phyloP scores from a whole-genome alignment of 1,139 yeast species.

The Taiozyma sp. region DNA sequence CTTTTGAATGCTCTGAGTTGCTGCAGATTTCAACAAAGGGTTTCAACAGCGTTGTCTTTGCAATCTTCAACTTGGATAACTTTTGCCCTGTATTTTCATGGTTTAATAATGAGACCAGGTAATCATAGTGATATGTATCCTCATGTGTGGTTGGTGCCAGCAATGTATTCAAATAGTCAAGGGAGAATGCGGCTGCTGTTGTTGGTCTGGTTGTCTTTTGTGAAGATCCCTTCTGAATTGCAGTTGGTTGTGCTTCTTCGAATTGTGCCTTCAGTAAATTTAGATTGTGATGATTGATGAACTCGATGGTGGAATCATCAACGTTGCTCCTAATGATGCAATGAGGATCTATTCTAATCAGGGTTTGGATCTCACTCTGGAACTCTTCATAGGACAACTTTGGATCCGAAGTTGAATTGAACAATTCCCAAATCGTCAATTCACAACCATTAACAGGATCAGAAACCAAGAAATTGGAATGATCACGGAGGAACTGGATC shows the following conservation, averaged over 20 bases:
- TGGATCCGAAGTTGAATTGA: slow-evolving; percentile 3
- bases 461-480: slow-evolving; percentile 7
- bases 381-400: slow-evolving; percentile 5
- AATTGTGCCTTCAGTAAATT: slow-evolving; percentile 5
- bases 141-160: slow-evolving; percentile 5
- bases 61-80: slow-evolving; percentile 40
- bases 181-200: not conserved
- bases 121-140: slow-evolving; percentile 6
- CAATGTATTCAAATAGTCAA: slow-evolving; percentile 3
- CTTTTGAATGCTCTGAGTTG: slow-evolving; percentile 38
- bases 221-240: not conserved
- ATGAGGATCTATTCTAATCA: slow-evolving; percentile 9
- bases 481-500: slow-evolving; percentile 9
- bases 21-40: slow-evolving; percentile 54
- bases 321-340: slow-evolving; percentile 4
- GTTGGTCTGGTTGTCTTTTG: not conserved
- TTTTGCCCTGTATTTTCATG: slow-evolving; percentile 23
- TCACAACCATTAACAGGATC: slow-evolving; percentile 15
- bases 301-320: slow-evolving; percentile 11
- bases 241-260: not conserved
- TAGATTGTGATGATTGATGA: slow-evolving; percentile 24
- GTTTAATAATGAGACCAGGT: slow-evolving; percentile 18
- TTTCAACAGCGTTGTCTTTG: slow-evolving; percentile 30
- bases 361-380: slow-evolving; percentile 1
- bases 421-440: slow-evolving; percentile 11